Base-by-base conservation (phyloP, 192 early-diverging fungal genomes). In the Coemansia sp. region DNA sequence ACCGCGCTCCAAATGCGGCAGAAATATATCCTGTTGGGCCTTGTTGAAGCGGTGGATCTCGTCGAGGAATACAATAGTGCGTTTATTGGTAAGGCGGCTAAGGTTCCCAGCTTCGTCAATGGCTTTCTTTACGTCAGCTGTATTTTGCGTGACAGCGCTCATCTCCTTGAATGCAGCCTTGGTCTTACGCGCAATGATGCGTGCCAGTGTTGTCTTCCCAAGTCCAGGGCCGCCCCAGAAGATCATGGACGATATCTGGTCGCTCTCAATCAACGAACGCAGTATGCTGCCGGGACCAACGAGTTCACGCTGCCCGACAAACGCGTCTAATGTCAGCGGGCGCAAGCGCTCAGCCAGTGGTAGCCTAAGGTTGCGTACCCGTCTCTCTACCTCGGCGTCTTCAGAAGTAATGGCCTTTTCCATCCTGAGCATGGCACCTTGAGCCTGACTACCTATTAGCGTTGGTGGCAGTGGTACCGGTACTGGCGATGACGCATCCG, bases 31-130 rank as follows among this genome's bases (percentile, higher is more conserved):
- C 63, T 96, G 94, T 70, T 96, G 94, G 11, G 88, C 85, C 74
- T 94, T 94, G 23, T 88, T 95, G 73, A 96, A 96, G 21, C 94
- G 86, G 78, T 96, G 94, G 25, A 96, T 92, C 62, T 94, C 94
- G 75, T 96, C 94, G 27, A 96, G 60, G 77, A 96, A 94, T 14
- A 96, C 67, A 51, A 96, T 89, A 0, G 91, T 89, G 23, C 86
- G 82, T 63, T 80, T 86, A 4, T 86, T 85, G 0, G 86, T 84
- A 27, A 92, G 77, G 15, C 73, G 69, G 34, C 73, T 67, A 14
- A 86, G 73, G 34, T 86, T 87, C 32, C 84, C 85, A 4, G 91
- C 91, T 19, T 90, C 90, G 2, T 93, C 90, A 32, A 91, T 86
- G 17, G 82, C 89, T 65, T 90, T 89, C 63, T 87, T 87, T 3